Evolutionary conservation across 768 basidiomycete species (phyloP).

Genomic region (Amanita subjunquillea): DNA sequence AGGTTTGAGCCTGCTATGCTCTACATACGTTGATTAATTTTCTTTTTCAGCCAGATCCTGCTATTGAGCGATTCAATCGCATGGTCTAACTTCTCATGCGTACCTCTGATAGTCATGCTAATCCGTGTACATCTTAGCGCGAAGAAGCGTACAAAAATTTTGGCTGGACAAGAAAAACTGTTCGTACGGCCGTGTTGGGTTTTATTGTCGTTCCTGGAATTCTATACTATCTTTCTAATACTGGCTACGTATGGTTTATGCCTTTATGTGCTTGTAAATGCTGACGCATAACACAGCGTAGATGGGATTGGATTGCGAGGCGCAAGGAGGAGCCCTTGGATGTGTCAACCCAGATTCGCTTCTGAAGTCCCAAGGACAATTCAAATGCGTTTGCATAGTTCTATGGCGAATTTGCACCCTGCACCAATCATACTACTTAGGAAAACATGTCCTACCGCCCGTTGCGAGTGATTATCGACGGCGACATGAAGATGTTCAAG

Average conservation of each 20-base stretch:
- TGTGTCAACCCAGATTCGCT: neutral
- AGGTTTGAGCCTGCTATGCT: slow-evolving; percentile 25
- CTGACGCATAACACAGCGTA: slow-evolving; percentile 23
- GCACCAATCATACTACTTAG: slow-evolving; percentile 76
- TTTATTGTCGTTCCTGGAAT: slow-evolving; percentile 55
- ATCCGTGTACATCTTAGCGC: slow-evolving; percentile 35
- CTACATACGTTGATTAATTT: neutral
- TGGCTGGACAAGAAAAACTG: slow-evolving; percentile 63
- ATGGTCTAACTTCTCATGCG: slow-evolving; percentile 25
- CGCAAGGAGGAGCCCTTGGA: slow-evolving; percentile 23
- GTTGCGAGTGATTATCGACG: slow-evolving; percentile 78
- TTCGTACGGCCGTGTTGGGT: slow-evolving; percentile 52
- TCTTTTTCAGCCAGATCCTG: slow-evolving; percentile 36
- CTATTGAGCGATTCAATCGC: slow-evolving; percentile 45
- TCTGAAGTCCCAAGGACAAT: neutral
- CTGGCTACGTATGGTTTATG: slow-evolving; percentile 26
- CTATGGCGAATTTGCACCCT: slow-evolving; percentile 87
- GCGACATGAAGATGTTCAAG: slow-evolving; percentile 90
- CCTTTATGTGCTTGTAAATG: neutral
- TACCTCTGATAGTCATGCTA: neutral
- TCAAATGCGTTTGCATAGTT: slow-evolving; percentile 75
- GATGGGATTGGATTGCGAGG: slow-evolving; percentile 45
- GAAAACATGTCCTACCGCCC: slow-evolving; percentile 85
- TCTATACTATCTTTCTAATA: slow-evolving; percentile 38
- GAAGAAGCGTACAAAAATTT: slow-evolving; percentile 81